These are phyloP conservation scores for Didymella arachidicola DNA, from an alignment of 2,329 filamentous ascomycete genomes.

Conservation along the genomic window DNA sequence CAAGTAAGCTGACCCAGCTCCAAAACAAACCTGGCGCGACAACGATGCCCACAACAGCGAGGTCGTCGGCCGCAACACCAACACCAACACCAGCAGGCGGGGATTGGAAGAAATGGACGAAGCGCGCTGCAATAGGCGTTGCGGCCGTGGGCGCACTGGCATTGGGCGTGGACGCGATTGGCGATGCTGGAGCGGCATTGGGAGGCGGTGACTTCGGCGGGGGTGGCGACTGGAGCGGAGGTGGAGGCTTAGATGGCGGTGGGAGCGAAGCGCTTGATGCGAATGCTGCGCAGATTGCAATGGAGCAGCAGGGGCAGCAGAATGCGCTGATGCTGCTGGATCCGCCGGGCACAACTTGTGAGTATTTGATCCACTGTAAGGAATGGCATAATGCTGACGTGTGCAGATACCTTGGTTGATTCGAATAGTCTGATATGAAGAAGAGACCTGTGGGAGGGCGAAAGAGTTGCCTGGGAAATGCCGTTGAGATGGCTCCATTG, in stretches of 20 bases:
- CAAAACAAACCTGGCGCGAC: background rate
- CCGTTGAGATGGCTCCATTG: too few relatives aligned
- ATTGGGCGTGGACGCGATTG: conserved; percentile 17
- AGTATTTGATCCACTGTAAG: background rate
- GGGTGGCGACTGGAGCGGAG: background rate
- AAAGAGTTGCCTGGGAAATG: too few relatives aligned
- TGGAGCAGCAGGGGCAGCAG: conserved; percentile 14
- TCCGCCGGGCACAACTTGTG: conserved; percentile 18
- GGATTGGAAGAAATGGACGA: conserved; percentile 24
- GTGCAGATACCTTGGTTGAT: conserved; percentile 1
- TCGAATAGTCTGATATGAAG: background rate
- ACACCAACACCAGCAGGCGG: background rate
- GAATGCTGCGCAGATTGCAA: conserved; percentile 1
- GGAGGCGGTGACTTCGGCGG: background rate
- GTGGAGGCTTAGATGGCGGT: background rate
- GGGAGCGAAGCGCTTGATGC: conserved; percentile 11
- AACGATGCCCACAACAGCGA: background rate
- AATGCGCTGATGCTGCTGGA: conserved; percentile 17
- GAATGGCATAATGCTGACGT: background rate
- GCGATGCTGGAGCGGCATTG: conserved; percentile 1
- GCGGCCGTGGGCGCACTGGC: conserved; percentile 19
- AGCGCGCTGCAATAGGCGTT: conserved; percentile 19
- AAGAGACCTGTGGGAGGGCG: background rate
- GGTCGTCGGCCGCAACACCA: background rate
- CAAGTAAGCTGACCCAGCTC: background rate